Evolutionary conservation across 192 early-diverging fungal species (phyloP).

Genomic region (Kappamyces sp.): DNA sequence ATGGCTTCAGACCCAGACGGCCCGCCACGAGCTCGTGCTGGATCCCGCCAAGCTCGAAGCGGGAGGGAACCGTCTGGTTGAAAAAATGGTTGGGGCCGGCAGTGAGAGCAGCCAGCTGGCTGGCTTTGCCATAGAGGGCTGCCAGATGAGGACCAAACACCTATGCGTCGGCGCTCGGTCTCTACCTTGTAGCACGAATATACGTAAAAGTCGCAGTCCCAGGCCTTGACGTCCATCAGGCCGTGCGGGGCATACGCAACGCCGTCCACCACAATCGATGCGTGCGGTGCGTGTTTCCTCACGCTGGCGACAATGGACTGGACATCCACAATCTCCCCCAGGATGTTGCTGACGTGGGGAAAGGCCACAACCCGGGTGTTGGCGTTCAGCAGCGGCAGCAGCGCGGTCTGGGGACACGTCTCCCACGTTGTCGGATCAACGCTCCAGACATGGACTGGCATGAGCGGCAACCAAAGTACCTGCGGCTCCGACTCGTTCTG

Average conservation of each 20-base stretch:
- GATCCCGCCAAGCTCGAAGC: conserved; percentile 21
- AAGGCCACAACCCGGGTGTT: conserved; percentile 19
- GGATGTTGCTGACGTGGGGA: conserved; percentile 21
- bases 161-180: no score
- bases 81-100: neutral
- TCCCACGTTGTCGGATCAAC: conserved; percentile 1
- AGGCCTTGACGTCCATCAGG: conserved; percentile 16
- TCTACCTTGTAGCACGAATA: conserved; percentile 27
- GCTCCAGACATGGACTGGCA: conserved; percentile 18
- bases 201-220: conserved; percentile 23
- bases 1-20: neutral
- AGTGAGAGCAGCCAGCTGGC: neutral
- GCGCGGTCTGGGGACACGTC: neutral
- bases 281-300: conserved; percentile 15
- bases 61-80: conserved; percentile 9
- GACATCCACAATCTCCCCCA: conserved; percentile 20
- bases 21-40: conserved; percentile 24
- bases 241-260: conserved; percentile 24
- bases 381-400: conserved; percentile 11
- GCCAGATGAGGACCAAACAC: conserved; percentile 23
- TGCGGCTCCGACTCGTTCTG: no score
- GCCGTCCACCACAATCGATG: conserved; percentile 25
- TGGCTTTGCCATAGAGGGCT: conserved; percentile 5
- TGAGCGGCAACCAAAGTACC: no score
- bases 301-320: conserved; percentile 9